Conservation (phyloP, 371 early-diverging fungal species). For the Haplosporangium sp. region DNA sequence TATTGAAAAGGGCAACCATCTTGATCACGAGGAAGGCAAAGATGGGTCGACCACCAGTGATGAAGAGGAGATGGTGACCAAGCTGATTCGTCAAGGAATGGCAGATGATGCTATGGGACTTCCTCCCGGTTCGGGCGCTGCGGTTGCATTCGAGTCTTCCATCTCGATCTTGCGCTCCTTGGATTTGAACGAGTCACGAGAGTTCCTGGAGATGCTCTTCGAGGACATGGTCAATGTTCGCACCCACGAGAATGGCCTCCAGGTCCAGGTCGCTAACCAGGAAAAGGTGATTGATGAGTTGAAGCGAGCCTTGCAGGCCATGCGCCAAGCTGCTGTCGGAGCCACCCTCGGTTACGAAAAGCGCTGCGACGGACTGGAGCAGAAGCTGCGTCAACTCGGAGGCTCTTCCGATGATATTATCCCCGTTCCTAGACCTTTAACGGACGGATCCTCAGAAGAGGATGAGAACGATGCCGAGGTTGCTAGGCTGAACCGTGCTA, state of each 20-base stretch:
- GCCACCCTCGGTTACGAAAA: constrained; percentile 85
- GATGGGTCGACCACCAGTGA: constrained; percentile 41
- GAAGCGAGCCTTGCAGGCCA: constrained; percentile 78
- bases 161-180: constrained; percentile 75
- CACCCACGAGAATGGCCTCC: constrained; percentile 70
- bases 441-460: constrained; percentile 50
- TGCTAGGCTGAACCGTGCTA: constrained; percentile 28
- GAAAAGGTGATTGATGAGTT: constrained; percentile 81
- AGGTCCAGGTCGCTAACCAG: constrained; percentile 68
- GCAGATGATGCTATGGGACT: constrained; percentile 65
- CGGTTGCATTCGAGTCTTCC: constrained; percentile 71
- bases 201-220: constrained; percentile 76
- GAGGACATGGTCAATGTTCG: constrained; percentile 82
- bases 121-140: constrained; percentile 66
- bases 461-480: constrained; percentile 54
- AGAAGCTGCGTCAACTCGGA: constrained; percentile 54
- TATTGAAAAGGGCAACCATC: constrained; percentile 18
- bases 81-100: constrained; percentile 60
- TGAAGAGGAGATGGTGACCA: constrained; percentile 56
- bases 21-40: constrained; percentile 11
- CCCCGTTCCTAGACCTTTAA: background rate
- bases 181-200: constrained; percentile 75
- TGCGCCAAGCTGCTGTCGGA: constrained; percentile 84
- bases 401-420: constrained; percentile 21
- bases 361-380: constrained; percentile 75